These are phyloP conservation scores for Papiliotrema terrestris DNA, from an alignment of 1,284 basidiomycete genomes.

Conservation along the genomic window DNA sequence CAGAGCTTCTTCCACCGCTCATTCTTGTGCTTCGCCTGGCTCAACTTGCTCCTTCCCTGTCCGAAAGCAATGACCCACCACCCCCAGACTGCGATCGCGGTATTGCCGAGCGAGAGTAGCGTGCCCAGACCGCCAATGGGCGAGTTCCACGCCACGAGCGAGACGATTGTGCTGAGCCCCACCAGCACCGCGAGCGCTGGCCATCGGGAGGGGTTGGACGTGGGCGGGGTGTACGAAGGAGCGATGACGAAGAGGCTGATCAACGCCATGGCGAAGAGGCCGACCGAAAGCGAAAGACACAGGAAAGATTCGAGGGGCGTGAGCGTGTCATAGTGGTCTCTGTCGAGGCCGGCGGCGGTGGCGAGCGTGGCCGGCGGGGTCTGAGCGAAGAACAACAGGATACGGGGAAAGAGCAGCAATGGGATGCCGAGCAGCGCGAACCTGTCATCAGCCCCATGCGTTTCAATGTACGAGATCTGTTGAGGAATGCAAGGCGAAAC, in stretches of 20 bases:
- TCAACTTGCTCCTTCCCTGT: not conserved
- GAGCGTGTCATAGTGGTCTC: conserved; percentile 41
- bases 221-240: conserved; percentile 26
- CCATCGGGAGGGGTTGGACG: conserved; percentile 25
- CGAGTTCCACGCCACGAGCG: conserved; percentile 35
- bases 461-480: not conserved
- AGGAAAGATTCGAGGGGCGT: conserved; percentile 42
- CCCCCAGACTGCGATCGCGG: conserved; percentile 39
- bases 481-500: conserved; percentile 13
- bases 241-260: conserved; percentile 38
- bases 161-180: conserved; percentile 28
- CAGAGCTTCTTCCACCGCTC: no score
- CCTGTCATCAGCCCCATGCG: conserved; percentile 17
- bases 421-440: conserved; percentile 38
- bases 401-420: conserved; percentile 43
- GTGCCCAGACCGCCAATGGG: conserved; percentile 35
- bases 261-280: conserved; percentile 33
- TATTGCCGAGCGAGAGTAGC: conserved; percentile 36
- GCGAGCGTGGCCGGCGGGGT: conserved; percentile 16
- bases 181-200: conserved; percentile 34
- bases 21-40: no score
- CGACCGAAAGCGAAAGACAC: conserved; percentile 36
- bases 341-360: conserved; percentile 11
- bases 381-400: conserved; percentile 47
- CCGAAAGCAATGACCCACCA: conserved; percentile 49